Conservation (phyloP, 768 basidiomycete genomes). For the Collybia sordida region DNA sequence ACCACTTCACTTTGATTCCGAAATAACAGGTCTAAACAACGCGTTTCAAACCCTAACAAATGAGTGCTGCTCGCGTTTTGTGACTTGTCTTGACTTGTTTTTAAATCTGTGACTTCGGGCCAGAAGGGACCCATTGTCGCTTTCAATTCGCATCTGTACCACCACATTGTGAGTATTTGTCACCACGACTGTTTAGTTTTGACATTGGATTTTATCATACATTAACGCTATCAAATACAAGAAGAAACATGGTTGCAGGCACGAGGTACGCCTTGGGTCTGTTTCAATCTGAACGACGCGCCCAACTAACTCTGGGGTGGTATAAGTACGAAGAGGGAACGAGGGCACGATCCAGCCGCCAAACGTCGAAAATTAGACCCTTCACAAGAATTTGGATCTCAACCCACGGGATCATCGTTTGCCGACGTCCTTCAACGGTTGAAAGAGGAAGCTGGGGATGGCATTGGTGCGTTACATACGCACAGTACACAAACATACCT, state of each 20-base stretch:
- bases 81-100: too few species aligned
- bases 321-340: slow-evolving; percentile 18
- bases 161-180: too few species aligned
- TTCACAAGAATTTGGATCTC: slow-evolving; percentile 37
- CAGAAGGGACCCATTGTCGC: background rate
- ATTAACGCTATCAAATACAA: slow-evolving; percentile 13
- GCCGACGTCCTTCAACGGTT: slow-evolving; percentile 63
- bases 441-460: slow-evolving; percentile 48
- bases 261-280: slow-evolving; percentile 25
- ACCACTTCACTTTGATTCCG: too few species aligned
- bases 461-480: slow-evolving; percentile 34
- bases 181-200: too few species aligned
- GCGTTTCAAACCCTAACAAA: slow-evolving; percentile 10
- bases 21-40: slow-evolving; percentile 14
- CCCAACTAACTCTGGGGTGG: slow-evolving; percentile 14
- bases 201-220: too few species aligned
- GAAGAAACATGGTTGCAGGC: slow-evolving; percentile 30
- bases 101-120: background rate
- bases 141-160: too few species aligned
- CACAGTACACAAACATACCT: background rate
- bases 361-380: slow-evolving; percentile 56
- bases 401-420: slow-evolving; percentile 52
- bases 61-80: background rate
- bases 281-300: slow-evolving; percentile 10
- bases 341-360: slow-evolving; percentile 35